phyloP scores from a whole-genome alignment of 352 stramenopile species.

The Phytophthora parvispora region DNA sequence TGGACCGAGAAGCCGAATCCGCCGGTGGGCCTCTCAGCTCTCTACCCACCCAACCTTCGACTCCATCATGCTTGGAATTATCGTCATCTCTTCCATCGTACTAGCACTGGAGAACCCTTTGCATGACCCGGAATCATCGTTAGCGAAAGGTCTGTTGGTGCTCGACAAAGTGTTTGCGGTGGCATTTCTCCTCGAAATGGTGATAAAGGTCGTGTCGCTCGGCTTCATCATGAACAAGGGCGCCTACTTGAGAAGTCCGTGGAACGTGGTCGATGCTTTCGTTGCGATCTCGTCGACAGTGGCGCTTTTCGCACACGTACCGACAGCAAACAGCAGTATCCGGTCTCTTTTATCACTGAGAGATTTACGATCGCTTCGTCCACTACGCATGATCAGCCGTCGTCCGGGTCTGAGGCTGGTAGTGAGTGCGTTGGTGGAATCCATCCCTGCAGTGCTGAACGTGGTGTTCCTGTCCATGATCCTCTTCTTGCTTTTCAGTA shows the following conservation, averaged over 20 bases:
- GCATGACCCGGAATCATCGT: conserved; percentile 47
- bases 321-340: conserved; percentile 27
- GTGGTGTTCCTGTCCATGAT: conserved; percentile 90
- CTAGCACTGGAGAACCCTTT: conserved; percentile 90
- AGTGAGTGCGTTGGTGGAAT: conserved; percentile 89
- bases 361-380: conserved; percentile 83
- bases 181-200: conserved; percentile 88
- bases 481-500: conserved; percentile 96
- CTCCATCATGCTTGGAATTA: conserved; percentile 69
- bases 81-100: conserved; percentile 76
- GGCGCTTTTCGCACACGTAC: conserved; percentile 33
- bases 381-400: conserved; percentile 90
- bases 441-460: conserved; percentile 88
- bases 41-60: conserved; percentile 77
- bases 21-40: neutral
- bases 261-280: conserved; percentile 90
- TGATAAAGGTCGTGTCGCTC: conserved; percentile 85
- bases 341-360: conserved; percentile 83
- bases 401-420: conserved; percentile 88
- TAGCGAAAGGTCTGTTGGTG: conserved; percentile 4
- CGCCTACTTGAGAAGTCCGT: conserved; percentile 85
- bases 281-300: conserved; percentile 79
- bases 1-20: neutral
- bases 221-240: conserved; percentile 67
- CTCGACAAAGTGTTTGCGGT: conserved; percentile 50